Percentiles rank a stretch among this genome's conserved stretches.
Conservation (phyloP, 257 asterid species). For the Solanum stenotomum region DNA sequence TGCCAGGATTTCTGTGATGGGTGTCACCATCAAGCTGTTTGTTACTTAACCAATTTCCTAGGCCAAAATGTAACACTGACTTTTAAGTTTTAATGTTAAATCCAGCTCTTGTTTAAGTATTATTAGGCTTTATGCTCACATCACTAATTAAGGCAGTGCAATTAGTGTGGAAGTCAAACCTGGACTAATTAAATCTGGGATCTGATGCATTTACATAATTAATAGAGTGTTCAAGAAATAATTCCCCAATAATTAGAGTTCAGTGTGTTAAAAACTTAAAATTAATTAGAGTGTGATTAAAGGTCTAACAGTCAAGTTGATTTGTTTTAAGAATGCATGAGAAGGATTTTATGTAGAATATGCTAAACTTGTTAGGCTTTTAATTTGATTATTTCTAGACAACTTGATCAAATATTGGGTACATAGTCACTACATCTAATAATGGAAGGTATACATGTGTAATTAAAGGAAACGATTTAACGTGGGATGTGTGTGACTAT, state of each 20-base stretch:
- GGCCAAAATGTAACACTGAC: neutral
- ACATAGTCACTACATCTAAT: neutral
- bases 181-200: neutral
- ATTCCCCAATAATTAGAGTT: neutral
- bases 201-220: neutral
- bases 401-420: neutral
- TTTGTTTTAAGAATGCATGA: neutral
- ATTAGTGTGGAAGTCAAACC: neutral
- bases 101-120: neutral
- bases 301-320: neutral
- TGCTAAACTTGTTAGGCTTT: neutral
- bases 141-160: neutral
- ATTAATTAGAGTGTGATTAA: neutral
- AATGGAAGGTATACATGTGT: neutral
- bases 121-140: neutral
- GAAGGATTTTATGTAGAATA: neutral
- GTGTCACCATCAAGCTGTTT: neutral
- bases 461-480: neutral
- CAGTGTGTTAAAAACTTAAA: neutral
- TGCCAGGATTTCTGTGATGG: neutral
- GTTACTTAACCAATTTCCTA: neutral
- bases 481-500: neutral
- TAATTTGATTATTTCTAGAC: neutral
- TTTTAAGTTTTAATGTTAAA: too few species aligned
- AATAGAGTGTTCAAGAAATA: neutral